phyloP scores from a whole-genome alignment of 352 stramenopile species.

The Globisporangium uncinulatum region DNA sequence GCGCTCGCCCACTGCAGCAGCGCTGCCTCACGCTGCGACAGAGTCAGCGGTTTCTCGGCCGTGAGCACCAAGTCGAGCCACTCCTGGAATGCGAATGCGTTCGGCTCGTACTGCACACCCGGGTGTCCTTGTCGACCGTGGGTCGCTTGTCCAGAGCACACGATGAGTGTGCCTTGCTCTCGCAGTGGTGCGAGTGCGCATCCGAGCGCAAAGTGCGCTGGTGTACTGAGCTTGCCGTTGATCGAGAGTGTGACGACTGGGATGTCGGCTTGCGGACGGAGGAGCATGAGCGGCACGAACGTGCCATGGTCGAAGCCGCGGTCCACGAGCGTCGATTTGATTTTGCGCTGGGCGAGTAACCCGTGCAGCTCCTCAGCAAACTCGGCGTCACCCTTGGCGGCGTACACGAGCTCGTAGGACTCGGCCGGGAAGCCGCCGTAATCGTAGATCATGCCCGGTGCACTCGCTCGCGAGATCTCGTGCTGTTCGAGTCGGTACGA shows the following conservation, averaged over 20 bases:
- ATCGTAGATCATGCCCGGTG: conserved; percentile 76
- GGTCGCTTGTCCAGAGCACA: conserved; percentile 71
- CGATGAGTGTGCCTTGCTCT: conserved; percentile 71
- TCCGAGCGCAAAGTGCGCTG: conserved; percentile 61
- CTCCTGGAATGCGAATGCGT: conserved; percentile 29
- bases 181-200: conserved; percentile 52
- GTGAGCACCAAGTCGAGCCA: conserved; percentile 37
- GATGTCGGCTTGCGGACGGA: conserved; percentile 78
- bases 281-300: conserved; percentile 85
- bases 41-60: conserved; percentile 17
- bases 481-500: conserved; percentile 23
- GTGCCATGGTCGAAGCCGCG: conserved; percentile 87
- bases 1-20: conserved; percentile 37
- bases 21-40: conserved; percentile 26
- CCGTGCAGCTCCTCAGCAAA: conserved; percentile 62
- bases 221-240: conserved; percentile 41
- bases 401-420: conserved; percentile 79
- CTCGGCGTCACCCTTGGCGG: conserved; percentile 49
- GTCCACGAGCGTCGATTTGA: conserved; percentile 37
- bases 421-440: conserved; percentile 85
- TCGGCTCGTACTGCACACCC: conserved; percentile 3
- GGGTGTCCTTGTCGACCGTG: conserved; percentile 16
- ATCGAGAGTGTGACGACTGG: conserved; percentile 85
- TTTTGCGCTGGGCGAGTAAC: conserved; percentile 48
- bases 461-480: conserved; percentile 48